Evolutionary conservation across 371 early-diverging fungal genomes (phyloP).

Genomic region (Lichtheimia corymbifera): DNA sequence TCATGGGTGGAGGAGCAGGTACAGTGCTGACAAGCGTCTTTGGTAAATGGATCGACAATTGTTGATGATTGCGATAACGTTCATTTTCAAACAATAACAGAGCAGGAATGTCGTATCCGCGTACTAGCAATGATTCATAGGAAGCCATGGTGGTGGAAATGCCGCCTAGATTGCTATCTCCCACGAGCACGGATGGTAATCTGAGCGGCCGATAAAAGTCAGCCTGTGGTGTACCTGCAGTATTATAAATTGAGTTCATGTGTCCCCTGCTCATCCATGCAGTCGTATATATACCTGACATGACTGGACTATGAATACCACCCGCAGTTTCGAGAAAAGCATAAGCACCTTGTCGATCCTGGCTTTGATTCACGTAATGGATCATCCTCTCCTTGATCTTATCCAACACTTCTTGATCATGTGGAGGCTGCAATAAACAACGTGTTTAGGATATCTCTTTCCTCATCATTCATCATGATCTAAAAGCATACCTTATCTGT

Average conservation of each 20-base stretch:
- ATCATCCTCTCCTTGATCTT: conserved; percentile 45
- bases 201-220: conserved; percentile 75
- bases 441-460: neutral
- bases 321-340: conserved; percentile 71
- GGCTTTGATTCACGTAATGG: conserved; percentile 27
- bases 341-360: conserved; percentile 44
- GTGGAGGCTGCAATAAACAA: conserved; percentile 36
- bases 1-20: conserved; percentile 54
- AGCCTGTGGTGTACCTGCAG: conserved; percentile 64
- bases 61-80: conserved; percentile 63
- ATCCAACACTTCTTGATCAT: conserved; percentile 48
- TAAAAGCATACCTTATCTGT: conserved; percentile 36
- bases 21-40: conserved; percentile 33
- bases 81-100: conserved; percentile 67
- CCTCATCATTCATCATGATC: neutral
- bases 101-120: conserved; percentile 76
- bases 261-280: neutral
- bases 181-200: conserved; percentile 72
- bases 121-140: conserved; percentile 67
- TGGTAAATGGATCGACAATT: conserved; percentile 27
- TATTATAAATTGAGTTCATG: no score
- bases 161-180: conserved; percentile 78
- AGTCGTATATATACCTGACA: conserved; percentile 57
- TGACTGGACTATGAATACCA: conserved; percentile 79
- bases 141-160: conserved; percentile 81